A percentile compares a stretch with the other conserved stretches of the same genome.
Conservation (phyloP, 2,329 filamentous ascomycete genomes). For the Xylaria sp. region DNA sequence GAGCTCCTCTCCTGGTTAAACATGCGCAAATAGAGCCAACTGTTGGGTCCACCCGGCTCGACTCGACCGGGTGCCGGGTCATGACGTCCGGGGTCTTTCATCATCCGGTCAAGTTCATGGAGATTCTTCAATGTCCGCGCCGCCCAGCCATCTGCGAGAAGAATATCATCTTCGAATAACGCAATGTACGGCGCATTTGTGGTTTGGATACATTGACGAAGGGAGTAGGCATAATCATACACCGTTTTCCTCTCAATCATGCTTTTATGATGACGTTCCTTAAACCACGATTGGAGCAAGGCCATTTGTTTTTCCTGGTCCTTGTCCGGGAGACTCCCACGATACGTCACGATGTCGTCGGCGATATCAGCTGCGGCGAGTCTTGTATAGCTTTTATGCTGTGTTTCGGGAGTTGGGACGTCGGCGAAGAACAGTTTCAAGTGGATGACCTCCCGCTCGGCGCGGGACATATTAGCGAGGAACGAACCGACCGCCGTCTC, state of each 20-base stretch:
- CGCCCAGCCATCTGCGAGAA: conserved; percentile 48
- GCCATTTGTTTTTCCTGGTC: conserved; percentile 39
- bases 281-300: conserved; percentile 39
- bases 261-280: conserved; percentile 38
- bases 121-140: conserved; percentile 44
- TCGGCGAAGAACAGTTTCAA: conserved; percentile 49
- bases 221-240: conserved; percentile 47
- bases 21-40: conserved; percentile 47
- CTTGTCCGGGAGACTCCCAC: conserved; percentile 34
- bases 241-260: conserved; percentile 46
- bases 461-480: conserved; percentile 46
- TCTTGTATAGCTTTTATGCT: conserved; percentile 43
- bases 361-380: conserved; percentile 39
- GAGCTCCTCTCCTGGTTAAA: conserved; percentile 48
- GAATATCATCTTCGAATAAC: conserved; percentile 47
- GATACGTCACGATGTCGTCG: conserved; percentile 47
- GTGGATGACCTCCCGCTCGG: conserved; percentile 43
- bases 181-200: conserved; percentile 48
- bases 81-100: conserved; percentile 43
- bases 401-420: conserved; percentile 42
- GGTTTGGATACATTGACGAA: conserved; percentile 43
- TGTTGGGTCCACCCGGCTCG: conserved; percentile 43
- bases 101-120: conserved; percentile 43
- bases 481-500: conserved; percentile 48
- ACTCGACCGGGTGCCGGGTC: conserved; percentile 39